Evolutionary conservation across 75 land plant genomes (phyloP), one percentile per base, ranked within the genome.

Genomic region (Selaginella tamariscina): DNA sequence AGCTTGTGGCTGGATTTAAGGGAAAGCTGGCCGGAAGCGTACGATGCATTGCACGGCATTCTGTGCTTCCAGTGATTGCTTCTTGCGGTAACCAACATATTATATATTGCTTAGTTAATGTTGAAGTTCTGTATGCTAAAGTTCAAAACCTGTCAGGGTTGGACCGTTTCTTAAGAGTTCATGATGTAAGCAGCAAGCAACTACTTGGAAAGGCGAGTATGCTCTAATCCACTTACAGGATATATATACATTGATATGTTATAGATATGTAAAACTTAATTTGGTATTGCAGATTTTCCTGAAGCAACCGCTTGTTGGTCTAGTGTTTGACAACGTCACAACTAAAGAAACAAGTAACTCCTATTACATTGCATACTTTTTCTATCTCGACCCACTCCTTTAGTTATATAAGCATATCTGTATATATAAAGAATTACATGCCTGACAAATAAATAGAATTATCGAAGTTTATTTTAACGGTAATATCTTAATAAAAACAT

Each of bases 21-120:
- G 98, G 98, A 24, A 93, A 86, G 56, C 79, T 84, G 65, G 81
- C 82, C 62, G 95, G 98, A 70, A 93, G 98, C 70, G 80, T 93
- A 28, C 84, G 88, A 69, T 89, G 85, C 11, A 87, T 93, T 26
- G 84, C 80, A 30, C 80, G 79, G 76, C 98, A 93, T 70, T 88
- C 98, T 55, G 70, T 76, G 31, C 74, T 78, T 21, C 88, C 95
- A 1, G 32, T 93, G 23, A 70, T 93, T 69, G 98, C 90, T 11
- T 84, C 94, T 33, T 93, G 98, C 78, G 98, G 98, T 92, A 29
- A 71, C 27, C 13, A 21, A n/a, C n/a, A n/a, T n/a, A n/a, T n/a
- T n/a, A n/a, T n/a, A n/a, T n/a, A n/a, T n/a, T n/a, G n/a, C n/a
- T n/a, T n/a, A n/a, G n/a, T n/a, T n/a, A n/a, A n/a, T n/a, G n/a